Evolutionary conservation across 1,284 basidiomycete genomes (phyloP), one percentile per base, ranked within the genome.

Genomic region (Malassezia psittaci): DNA sequence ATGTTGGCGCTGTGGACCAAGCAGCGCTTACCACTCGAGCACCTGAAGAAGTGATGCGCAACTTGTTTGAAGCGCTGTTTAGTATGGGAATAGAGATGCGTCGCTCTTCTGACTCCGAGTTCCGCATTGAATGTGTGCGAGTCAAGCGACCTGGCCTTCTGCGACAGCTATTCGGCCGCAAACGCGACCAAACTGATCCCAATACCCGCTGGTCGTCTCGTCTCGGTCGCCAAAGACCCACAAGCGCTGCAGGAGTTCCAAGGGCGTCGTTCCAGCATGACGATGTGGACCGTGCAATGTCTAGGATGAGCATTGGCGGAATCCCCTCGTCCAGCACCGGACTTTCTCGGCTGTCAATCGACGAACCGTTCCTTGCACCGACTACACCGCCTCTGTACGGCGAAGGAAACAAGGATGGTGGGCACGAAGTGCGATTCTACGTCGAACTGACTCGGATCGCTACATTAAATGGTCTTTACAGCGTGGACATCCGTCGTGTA

Each of bases 1-100:
- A 96, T 71, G 85, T 88, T 62, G 91, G 93, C 63, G 85, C 91
- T 1, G 86, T 98, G 29, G 93, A 96, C 76, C 86, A 88, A 70
- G 85, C 85, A 19, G 93, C 86, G 38, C 83, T 96, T 61, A 94
- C 91, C 9, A 88, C 85, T 7, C 81, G 83, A 16, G 79, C 84
- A 13, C 91, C 93, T 12, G 81, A 83, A 6, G 86, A 89, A 61
- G 89, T 96, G 41, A 88, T 98, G 79, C 81, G 80, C 57, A 86
- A 90, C 71, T 82, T 96, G 35, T 80, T 82, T 64, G 79, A 80
- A 57, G 86, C 90, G 15, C 79, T 98, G 54, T 81, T 84, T 65
- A 82, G 81, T 40, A 91, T 98, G 88, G 94, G 93, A 19, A 80
- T 98, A 55, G 89, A 93, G 46, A 81, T 91, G 61, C 83, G 86